These are phyloP conservation scores for Ailanthus altissimus DNA, from an alignment of 345 rosid genomes.

Conservation along the genomic window DNA sequence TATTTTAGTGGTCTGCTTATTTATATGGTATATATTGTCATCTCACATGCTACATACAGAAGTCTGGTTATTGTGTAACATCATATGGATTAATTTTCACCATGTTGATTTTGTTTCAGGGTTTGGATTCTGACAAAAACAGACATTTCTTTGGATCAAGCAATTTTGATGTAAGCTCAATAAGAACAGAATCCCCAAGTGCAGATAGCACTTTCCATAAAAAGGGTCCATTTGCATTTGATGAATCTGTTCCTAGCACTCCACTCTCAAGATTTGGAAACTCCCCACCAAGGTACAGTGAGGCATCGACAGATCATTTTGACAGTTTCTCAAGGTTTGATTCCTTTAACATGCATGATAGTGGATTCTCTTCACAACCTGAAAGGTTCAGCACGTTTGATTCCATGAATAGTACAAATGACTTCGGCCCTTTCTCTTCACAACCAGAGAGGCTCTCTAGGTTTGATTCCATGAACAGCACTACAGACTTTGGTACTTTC, in stretches of 20 bases:
- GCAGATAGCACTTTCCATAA: slow-evolving; percentile 49
- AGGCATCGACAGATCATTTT: slow-evolving; percentile 63
- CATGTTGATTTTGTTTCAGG: slow-evolving; percentile 41
- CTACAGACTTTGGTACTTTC: slow-evolving; percentile 26
- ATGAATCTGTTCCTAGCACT: slow-evolving; percentile 87
- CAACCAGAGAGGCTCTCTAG: slow-evolving; percentile 60
- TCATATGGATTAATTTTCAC: slow-evolving; percentile 10
- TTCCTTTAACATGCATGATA: slow-evolving; percentile 71
- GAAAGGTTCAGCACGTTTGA: slow-evolving; percentile 64
- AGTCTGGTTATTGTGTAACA: slow-evolving; percentile 5
- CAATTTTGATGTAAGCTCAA: slow-evolving; percentile 58
- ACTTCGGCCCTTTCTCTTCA: slow-evolving; percentile 38
- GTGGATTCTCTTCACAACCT: slow-evolving; percentile 60
- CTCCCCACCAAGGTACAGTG: slow-evolving; percentile 82
- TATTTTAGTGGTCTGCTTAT: slow-evolving; percentile 2
- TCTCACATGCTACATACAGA: not conserved
- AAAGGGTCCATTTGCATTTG: slow-evolving; percentile 66
- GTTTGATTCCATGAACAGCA: slow-evolving; percentile 47
- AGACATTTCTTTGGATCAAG: slow-evolving; percentile 62
- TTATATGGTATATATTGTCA: not conserved
- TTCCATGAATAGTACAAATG: slow-evolving; percentile 35
- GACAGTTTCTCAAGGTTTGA: slow-evolving; percentile 90
- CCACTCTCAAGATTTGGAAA: slow-evolving; percentile 79
- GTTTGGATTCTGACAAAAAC: slow-evolving; percentile 36
- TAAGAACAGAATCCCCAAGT: slow-evolving; percentile 60